A percentile compares a stretch with the other conserved stretches of the same genome.
Conservation (phyloP, 139 green algal species). For the Coelastrella sp. region DNA sequence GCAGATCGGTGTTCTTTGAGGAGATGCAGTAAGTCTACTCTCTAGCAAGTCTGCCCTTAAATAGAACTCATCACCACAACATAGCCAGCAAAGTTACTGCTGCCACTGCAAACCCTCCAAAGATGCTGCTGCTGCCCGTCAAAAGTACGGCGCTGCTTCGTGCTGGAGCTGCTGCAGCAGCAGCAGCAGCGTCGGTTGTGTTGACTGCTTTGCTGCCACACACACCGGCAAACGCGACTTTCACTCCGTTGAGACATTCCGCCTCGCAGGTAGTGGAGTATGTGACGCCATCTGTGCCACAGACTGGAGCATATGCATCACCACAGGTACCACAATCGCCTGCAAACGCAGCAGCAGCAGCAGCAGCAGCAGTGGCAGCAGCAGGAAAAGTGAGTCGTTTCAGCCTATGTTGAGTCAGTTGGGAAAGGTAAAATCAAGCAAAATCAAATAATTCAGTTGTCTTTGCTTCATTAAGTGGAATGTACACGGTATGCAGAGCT, state of each 20-base stretch:
- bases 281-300: slow-evolving; percentile 43
- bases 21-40: no score
- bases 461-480: no score
- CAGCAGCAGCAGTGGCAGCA: slow-evolving; percentile 19
- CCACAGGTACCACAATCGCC: background rate
- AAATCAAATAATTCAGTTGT: no score
- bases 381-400: background rate
- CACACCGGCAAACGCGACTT: background rate
- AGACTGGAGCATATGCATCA: slow-evolving; percentile 48
- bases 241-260: background rate
- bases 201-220: background rate
- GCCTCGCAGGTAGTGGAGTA: slow-evolving; percentile 45
- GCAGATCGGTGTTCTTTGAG: no score
- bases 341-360: background rate
- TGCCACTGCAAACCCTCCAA: background rate
- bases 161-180: background rate
- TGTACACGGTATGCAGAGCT: no score
- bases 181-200: background rate
- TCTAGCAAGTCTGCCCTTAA: background rate
- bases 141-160: background rate
- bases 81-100: background rate
- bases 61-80: background rate
- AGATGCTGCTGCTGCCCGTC: background rate
- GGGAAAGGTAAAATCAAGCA: no score
- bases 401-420: no score